Evolutionary conservation across 2,329 filamentous ascomycete species (phyloP), one percentile per base, ranked within the genome.

Genomic region (Colletotrichum karsti): DNA sequence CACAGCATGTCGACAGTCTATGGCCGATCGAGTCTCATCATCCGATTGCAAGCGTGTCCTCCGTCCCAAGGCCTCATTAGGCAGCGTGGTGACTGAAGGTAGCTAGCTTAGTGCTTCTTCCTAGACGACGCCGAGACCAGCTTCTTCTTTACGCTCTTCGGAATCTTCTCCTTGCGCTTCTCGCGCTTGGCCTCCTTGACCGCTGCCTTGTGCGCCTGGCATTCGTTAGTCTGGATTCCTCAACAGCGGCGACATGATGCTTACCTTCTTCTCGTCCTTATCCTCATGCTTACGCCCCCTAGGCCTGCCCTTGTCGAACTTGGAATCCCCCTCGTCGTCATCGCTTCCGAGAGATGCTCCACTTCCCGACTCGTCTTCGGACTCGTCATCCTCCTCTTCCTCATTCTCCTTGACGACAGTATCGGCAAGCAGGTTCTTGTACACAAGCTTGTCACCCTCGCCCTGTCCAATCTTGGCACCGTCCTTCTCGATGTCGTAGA

Each of bases 141-240:
- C 77, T 92, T 93, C 85, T 98, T 98, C 87, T 99, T 99, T 35
- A 97, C 72, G 77, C 97, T 90, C 82, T 99, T 99, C 0, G 96
- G 95, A 82, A 99, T 97, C 85, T 99, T 99, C 4, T 93, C 92
- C 79, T 95, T 93, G 68, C 96, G 86, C 84, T 97, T 94, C 79
- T 98, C 95, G 37, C 94, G 90, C 83, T 97, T 98, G 75, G 95
- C 95, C 75, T 98, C 95, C 82, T 98, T 99, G 73, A 98, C 92
- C 2, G 92, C 91, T 77, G 90, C 88, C 79, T 99, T 99, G 79
- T 98, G 96, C 72, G 79, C 77, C 83, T 87, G 63, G 30, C 39
- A 13, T 10, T 48, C 70, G 75, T 79, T 59, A 76, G 76, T 70
- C 22, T 6, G 10, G 65, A 48, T 48, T 39, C 2, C 0, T 0